Percentiles rank a stretch among this genome's conserved stretches.
Conservation (phyloP, 2,329 filamentous ascomycete species). For the Fusarium armeniacum region DNA sequence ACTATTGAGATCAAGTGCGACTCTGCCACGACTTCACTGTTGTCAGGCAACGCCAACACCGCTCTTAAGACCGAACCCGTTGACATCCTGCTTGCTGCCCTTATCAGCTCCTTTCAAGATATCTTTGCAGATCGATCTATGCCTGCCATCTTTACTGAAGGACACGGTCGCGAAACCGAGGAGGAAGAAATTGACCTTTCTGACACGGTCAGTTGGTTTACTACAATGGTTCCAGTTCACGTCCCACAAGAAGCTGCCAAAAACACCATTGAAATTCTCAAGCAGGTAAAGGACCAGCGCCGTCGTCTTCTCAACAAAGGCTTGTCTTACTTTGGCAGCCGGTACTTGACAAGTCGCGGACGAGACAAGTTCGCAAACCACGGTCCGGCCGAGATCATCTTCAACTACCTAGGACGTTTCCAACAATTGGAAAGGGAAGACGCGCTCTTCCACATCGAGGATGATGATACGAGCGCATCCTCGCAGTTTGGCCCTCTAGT, state of each 20-base stretch:
- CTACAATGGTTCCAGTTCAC: not conserved
- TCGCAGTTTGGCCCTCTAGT: slow-evolving; percentile 8
- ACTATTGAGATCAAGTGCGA: slow-evolving; percentile 4
- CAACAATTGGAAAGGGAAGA: slow-evolving; percentile 7
- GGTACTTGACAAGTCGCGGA: slow-evolving; percentile 3
- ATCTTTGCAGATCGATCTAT: slow-evolving; percentile 1
- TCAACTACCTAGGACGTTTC: slow-evolving; percentile 11
- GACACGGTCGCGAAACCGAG: slow-evolving; percentile 4
- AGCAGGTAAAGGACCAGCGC: slow-evolving; percentile 5
- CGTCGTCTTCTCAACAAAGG: not conserved
- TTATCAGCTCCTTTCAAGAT: not conserved
- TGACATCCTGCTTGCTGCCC: slow-evolving; percentile 4
- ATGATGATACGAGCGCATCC: slow-evolving; percentile 7
- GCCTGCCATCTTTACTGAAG: slow-evolving; percentile 9
- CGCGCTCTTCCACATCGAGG: slow-evolving; percentile 7
- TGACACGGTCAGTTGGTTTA: slow-evolving; percentile 8
- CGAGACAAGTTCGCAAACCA: slow-evolving; percentile 6
- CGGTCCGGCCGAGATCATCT: slow-evolving; percentile 8
- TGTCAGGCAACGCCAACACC: not conserved
- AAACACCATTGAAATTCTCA: not conserved
- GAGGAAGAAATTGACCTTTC: slow-evolving; percentile 12
- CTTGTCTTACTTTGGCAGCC: slow-evolving; percentile 2
- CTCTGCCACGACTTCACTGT: slow-evolving; percentile 1
- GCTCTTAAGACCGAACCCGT: not conserved
- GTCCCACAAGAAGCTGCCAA: not conserved